Conservation (phyloP, 1,284 basidiomycete genomes). For the Trichosporon inkin region DNA sequence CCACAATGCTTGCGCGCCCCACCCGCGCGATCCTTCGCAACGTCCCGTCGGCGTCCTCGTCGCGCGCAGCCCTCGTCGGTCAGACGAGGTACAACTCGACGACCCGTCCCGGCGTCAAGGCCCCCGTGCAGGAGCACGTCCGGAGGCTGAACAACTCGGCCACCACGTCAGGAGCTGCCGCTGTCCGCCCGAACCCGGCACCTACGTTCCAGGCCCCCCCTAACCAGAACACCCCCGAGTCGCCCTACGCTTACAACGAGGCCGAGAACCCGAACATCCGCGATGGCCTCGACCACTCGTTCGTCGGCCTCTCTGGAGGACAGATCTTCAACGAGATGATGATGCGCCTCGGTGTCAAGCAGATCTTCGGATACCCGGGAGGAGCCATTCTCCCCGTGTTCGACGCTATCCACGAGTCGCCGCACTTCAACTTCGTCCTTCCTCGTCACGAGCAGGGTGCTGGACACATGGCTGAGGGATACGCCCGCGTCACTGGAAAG, state of each 20-base stretch:
- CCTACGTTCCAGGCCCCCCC: conserved; percentile 47
- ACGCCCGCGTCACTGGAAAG: conserved; percentile 94
- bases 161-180: conserved; percentile 58
- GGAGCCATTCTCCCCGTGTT: conserved; percentile 98
- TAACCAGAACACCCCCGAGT: conserved; percentile 35
- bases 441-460: conserved; percentile 97
- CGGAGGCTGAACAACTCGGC: conserved; percentile 64
- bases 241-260: conserved; percentile 17
- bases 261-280: conserved; percentile 20
- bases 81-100: conserved; percentile 11
- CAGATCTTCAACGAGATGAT: conserved; percentile 99
- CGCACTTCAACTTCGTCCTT: conserved; percentile 91
- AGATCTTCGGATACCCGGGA: conserved; percentile 96
- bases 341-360: conserved; percentile 91
- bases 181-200: conserved; percentile 52
- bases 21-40: conserved; percentile 20
- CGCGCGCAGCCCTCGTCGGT: conserved; percentile 21
- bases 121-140: conserved; percentile 64
- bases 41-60: conserved; percentile 22
- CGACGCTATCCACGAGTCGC: conserved; percentile 96
- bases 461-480: conserved; percentile 98
- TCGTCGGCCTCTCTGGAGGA: conserved; percentile 91
- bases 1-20: conserved; percentile 17
- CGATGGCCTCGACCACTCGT: conserved; percentile 51
- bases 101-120: conserved; percentile 37